Base-by-base conservation (phyloP, 1,139 yeast species). In the Sugiyamaella pinicola region DNA sequence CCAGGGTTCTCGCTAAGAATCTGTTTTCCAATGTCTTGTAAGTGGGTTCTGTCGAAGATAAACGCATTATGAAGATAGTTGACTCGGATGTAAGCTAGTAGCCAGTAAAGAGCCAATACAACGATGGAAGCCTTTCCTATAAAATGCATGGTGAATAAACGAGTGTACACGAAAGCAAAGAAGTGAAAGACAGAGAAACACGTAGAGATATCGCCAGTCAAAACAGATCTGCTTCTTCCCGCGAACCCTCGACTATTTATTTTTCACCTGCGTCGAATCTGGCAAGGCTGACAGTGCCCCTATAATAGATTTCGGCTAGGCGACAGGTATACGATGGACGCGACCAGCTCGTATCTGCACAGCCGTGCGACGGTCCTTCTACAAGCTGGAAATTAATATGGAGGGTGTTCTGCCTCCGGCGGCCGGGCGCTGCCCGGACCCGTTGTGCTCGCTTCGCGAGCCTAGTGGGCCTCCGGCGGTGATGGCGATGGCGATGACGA, bases 61-160 rank as follows among this genome's bases (percentile, higher is more conserved):
- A 79, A 93, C 63, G 78, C 74, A 18, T 66, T 64, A 28, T 96
- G 96, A 54, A 91, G 63, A 46, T 61, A 52, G 47, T 65, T 59
- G 49, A 58, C 53, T 33, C 59, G 56, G 37, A 59, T 34, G 19
- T 57, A 58, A 12, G 57, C 48, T 54, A 61, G 44, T 21, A 55
- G 41, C 48, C 49, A 55, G 48, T 50, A 56, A 18, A 55, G 9
- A 38, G 53, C 54, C 39, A 59, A 21, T 15, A 53, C 24, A 28
- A 53, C 17, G 12, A 54, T 13, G 4, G 55, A 49, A 7, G 49
- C 19, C n/a, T 41, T 48, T 34, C 55, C 57, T 33, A 54, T 26
- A 37, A 47, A 54, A 29, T 28, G 35, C 57, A 54, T 50, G 15
- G 12, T 15, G n/a, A 39, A 39, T 3, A 28, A 12, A 12, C 35